Conservation (phyloP, 129 eudicot species). For the Oenanthe sinensis region DNA sequence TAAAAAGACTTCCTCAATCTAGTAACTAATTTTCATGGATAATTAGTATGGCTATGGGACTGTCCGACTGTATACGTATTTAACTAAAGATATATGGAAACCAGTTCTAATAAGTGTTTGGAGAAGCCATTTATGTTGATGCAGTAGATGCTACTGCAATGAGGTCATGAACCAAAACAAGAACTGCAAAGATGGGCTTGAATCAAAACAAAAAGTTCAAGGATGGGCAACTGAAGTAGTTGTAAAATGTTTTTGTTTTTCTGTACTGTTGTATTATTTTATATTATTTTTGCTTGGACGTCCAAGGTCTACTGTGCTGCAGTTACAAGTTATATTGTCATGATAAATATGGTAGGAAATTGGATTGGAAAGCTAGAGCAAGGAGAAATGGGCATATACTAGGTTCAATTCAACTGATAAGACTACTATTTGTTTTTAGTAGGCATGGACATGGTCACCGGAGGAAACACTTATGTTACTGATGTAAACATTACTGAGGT, state of each 20-base stretch:
- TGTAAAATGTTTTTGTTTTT: not conserved
- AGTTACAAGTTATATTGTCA: not conserved
- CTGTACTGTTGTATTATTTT: not conserved
- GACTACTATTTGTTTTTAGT: not conserved
- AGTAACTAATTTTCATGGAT: no score
- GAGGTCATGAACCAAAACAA: not conserved
- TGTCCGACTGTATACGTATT: not conserved
- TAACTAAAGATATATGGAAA: not conserved
- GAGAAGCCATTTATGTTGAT: no score
- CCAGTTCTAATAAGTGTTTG: no score
- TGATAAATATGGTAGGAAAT: not conserved
- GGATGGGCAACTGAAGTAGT: not conserved
- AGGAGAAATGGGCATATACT: not conserved
- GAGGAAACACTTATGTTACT: not conserved
- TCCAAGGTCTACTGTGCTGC: not conserved
- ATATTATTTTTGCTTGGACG: not conserved
- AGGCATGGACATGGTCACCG: not conserved
- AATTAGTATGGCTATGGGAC: not conserved
- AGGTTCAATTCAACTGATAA: not conserved
- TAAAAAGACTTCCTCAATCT: no score
- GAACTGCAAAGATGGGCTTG: not conserved
- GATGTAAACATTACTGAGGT: not conserved
- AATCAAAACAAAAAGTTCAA: not conserved
- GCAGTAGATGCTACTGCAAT: not conserved
- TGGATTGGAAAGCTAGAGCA: not conserved